Evolutionary conservation across 306 rosid species (phyloP), one percentile per base, ranked within the genome.

Genomic region (Quercus alba): DNA sequence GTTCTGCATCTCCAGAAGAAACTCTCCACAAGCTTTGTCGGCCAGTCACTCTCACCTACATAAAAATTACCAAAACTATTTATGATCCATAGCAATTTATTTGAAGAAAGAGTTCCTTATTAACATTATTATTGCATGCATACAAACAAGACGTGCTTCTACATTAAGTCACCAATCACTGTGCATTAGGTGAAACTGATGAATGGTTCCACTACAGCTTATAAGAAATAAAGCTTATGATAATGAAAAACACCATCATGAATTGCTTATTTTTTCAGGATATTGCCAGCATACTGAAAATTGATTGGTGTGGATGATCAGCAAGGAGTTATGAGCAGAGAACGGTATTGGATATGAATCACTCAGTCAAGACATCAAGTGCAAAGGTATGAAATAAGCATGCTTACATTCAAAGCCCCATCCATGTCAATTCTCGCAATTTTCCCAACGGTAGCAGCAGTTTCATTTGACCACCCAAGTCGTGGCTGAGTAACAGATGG

Each of bases 391-490:
- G 33, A 70, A 61, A 46, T 66, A 25, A 69, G 81, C 41, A 73
- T 54, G 76, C 98, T 95, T 88, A 95, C 99, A 89, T 93, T 95
- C 80, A 95, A 88, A 73, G 98, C 88, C 66, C 99, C 99, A 77
- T 95, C 98, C 98, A 91, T 93, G 88, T 95, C 98, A 57, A 95
- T 88, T 86, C 87, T 89, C 78, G 70, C 81, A 62, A 95, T 85
- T 90, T 87, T 95, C 75, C 99, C 99, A 82, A 95, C 91, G 41
- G 97, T 89, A 64, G 99, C 99, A 11, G 92, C 92, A 75, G 92
- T 86, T 88, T 95, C 99, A 74, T 91, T 90, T 77, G 97, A 95
- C 99, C 99, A 95, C 76, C 97, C 99, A 81, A 95, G 97, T 59
- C 90, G 88, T 21, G 99, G 99, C 85, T 90, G 96, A 86, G 85